Percentiles rank a stretch among this genome's conserved stretches.
Evolutionary conservation across 2,329 filamentous ascomycete species (phyloP).

Genomic region (Fusarium scirpi): DNA sequence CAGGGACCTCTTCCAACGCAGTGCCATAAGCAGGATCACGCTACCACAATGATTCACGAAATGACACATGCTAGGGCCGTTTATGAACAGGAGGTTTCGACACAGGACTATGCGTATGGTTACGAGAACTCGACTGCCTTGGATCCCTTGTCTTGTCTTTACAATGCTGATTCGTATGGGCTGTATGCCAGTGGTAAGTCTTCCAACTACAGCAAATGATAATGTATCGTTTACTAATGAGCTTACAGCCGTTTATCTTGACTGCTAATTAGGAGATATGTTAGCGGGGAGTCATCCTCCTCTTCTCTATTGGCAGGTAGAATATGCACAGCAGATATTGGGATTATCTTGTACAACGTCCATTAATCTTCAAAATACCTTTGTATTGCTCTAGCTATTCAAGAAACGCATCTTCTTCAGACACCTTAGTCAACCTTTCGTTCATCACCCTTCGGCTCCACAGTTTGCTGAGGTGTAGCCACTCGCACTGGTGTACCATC

Average conservation of each 20-base stretch:
- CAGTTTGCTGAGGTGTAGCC: constrained; percentile 11
- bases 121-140: constrained; percentile 40
- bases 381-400: rapidly evolving
- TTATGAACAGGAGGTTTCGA: constrained; percentile 28
- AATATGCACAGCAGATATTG: rapidly evolving
- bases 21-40: constrained; percentile 43
- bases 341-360: not conserved
- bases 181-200: constrained; percentile 38
- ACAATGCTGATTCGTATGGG: constrained; percentile 37
- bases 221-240: rapidly evolving
- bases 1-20: constrained; percentile 15
- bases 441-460: constrained; percentile 16
- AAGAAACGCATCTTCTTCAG: not conserved
- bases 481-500: constrained; percentile 29
- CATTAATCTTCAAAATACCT: rapidly evolving
- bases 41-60: constrained; percentile 35
- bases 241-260: not conserved
- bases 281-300: not conserved
- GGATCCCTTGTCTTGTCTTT: constrained; percentile 19
- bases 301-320: not conserved
- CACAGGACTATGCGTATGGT: constrained; percentile 35
- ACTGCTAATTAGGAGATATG: not conserved
- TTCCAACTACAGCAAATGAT: not conserved
- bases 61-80: constrained; percentile 39
- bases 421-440: constrained; percentile 13